These are phyloP conservation scores for Phaseolus lunatus DNA, from an alignment of 306 rosid species.

Conservation along the genomic window DNA sequence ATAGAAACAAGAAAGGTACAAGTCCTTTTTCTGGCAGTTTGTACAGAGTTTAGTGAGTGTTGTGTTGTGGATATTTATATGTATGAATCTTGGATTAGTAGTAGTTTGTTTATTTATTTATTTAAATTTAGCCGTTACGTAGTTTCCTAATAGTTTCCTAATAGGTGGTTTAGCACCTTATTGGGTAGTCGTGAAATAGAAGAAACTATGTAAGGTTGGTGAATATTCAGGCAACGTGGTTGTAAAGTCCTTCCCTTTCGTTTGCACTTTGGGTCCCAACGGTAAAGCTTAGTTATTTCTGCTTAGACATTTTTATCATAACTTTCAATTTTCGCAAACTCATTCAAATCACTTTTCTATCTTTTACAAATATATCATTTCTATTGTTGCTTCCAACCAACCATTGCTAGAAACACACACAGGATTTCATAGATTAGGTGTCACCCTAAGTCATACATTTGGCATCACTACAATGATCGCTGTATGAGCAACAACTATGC, in stretches of 20 bases:
- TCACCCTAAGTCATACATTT: neutral
- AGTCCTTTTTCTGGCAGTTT: neutral
- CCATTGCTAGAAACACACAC: neutral
- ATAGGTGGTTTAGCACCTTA: neutral
- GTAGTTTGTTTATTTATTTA: too few species aligned
- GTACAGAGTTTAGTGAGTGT: conserved; percentile 21
- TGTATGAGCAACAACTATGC: neutral
- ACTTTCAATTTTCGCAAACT: conserved; percentile 47
- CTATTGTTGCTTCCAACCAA: conserved; percentile 41
- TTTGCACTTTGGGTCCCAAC: conserved; percentile 41
- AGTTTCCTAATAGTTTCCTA: conserved; percentile 9
- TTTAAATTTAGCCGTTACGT: conserved; percentile 38
- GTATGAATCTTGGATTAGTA: neutral
- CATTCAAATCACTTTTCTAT: conserved; percentile 25
- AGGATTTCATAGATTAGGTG: neutral
- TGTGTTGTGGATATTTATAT: conserved; percentile 27
- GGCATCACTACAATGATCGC: too few species aligned
- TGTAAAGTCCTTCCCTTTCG: conserved; percentile 33
- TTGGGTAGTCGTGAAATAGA: conserved; percentile 23
- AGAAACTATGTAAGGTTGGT: conserved; percentile 38
- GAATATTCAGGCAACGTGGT: conserved; percentile 43
- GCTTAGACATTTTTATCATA: conserved; percentile 39
- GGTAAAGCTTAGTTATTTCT: conserved; percentile 30
- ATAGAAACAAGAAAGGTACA: neutral
- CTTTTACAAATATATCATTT: conserved; percentile 38